phyloP scores from a whole-genome alignment of 192 early-diverging fungal genomes.

The Entomortierella parvispora region DNA sequence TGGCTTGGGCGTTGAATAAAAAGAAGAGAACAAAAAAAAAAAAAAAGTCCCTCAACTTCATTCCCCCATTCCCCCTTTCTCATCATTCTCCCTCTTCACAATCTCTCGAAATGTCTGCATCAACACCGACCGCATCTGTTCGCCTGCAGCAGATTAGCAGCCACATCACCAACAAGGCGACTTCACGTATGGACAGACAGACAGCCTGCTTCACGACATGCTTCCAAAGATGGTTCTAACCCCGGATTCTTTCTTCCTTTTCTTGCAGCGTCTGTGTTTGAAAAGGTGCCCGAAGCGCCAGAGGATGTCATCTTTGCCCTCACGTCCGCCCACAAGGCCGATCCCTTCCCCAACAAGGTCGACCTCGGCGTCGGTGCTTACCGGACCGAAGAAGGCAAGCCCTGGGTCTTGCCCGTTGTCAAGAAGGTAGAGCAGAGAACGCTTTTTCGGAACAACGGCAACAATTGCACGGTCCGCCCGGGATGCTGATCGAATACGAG shows the following conservation, averaged over 20 bases:
- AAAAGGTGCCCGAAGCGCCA: conserved; percentile 70
- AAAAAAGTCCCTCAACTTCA: no score
- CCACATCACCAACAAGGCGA: conserved; percentile 17
- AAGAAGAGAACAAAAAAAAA: no score
- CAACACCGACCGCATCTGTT: no score
- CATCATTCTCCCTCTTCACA: no score
- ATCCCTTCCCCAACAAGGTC: conserved; percentile 81
- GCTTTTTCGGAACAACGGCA: not conserved
- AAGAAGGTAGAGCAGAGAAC: conserved; percentile 83
- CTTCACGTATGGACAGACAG: conserved; percentile 2
- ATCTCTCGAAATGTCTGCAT: no score
- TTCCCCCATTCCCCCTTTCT: no score
- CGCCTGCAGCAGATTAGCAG: conserved; percentile 38
- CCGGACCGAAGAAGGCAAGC: conserved; percentile 90
- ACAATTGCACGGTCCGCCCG: not conserved
- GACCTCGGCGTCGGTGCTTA: conserved; percentile 98
- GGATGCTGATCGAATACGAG: no score
- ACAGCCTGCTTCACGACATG: not conserved
- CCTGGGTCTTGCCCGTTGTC: conserved; percentile 95
- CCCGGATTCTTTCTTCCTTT: no score
- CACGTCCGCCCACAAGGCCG: conserved; percentile 84
- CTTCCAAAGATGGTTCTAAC: not conserved
- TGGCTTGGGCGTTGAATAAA: no score
- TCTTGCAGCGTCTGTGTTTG: conserved; percentile 60
- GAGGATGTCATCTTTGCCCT: conserved; percentile 93